phyloP scores from a whole-genome alignment of 495 filamentous ascomycete species.

The Hypoxylon perforatum region DNA sequence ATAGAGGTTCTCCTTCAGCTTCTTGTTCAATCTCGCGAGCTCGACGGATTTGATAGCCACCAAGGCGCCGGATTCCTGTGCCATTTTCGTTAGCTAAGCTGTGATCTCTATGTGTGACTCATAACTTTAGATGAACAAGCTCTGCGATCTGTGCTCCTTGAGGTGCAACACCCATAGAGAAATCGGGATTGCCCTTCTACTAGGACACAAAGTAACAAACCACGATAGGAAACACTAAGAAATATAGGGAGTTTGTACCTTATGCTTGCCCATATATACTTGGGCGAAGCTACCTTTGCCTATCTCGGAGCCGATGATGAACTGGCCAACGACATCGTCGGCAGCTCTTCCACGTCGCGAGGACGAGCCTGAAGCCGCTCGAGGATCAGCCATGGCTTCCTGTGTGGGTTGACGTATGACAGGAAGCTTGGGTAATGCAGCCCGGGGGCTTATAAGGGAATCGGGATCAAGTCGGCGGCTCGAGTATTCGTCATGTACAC shows the following conservation, averaged over 20 bases:
- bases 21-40: slow-evolving; percentile 87
- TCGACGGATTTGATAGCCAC: slow-evolving; percentile 98
- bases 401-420: slow-evolving; percentile 54
- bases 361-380: slow-evolving; percentile 45
- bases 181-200: slow-evolving; percentile 3
- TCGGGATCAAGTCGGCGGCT: slow-evolving; percentile 52
- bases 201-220: slow-evolving; percentile 16
- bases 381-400: slow-evolving; percentile 60
- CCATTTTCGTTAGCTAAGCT: slow-evolving; percentile 53
- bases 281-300: slow-evolving; percentile 96
- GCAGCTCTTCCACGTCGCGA: slow-evolving; percentile 53
- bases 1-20: slow-evolving; percentile 94
- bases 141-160: slow-evolving; percentile 3
- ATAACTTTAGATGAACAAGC: background rate
- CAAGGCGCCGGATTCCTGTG: slow-evolving; percentile 68
- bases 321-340: slow-evolving; percentile 79
- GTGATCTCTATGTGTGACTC: slow-evolving; percentile 15
- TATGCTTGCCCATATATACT: slow-evolving; percentile 86
- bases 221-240: slow-evolving; percentile 1
- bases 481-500: slow-evolving; percentile 62
- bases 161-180: background rate
- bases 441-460: slow-evolving; percentile 59
- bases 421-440: slow-evolving; percentile 54
- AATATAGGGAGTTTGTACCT: slow-evolving; percentile 66
- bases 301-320: slow-evolving; percentile 83